Percentiles rank a stretch among this genome's conserved stretches.
Conservation (phyloP, 306 rosid genomes). For the Gynostemma pentaphyllum region DNA sequence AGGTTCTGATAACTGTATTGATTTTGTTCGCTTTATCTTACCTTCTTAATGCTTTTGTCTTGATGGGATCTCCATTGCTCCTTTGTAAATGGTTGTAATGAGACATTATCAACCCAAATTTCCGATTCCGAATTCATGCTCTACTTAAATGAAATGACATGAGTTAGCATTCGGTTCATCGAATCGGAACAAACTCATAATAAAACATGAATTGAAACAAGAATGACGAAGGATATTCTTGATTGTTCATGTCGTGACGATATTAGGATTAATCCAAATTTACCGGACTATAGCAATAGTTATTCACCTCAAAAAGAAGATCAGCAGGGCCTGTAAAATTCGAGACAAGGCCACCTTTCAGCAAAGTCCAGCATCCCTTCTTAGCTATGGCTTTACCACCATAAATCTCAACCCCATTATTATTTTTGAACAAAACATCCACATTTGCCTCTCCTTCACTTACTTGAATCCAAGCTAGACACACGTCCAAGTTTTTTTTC, state of each 20-base stretch:
- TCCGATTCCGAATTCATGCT: constrained; percentile 33
- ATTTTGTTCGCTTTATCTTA: neutral
- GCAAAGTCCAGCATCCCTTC: constrained; percentile 66
- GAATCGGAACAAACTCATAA: neutral
- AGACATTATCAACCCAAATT: constrained; percentile 53
- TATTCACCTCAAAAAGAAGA: constrained; percentile 52
- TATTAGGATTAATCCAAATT: constrained; percentile 25
- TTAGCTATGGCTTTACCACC: constrained; percentile 39
- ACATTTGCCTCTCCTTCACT: constrained; percentile 27
- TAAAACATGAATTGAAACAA: neutral
- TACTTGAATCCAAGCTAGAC: constrained; percentile 46
- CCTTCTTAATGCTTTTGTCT: constrained; percentile 37
- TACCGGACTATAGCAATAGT: neutral
- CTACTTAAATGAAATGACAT: neutral
- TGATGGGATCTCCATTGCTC: constrained; percentile 53
- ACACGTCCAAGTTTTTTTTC: too few species aligned
- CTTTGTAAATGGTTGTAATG: constrained; percentile 57
- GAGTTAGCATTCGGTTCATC: neutral
- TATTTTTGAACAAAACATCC: constrained; percentile 46
- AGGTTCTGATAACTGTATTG: neutral
- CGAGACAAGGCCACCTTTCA: constrained; percentile 60
- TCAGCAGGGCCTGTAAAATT: constrained; percentile 37
- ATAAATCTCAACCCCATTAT: constrained; percentile 19
- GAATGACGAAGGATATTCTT: neutral
- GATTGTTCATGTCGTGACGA: neutral